phyloP scores from a whole-genome alignment of 768 basidiomycete genomes.

The Pleurotus giganteus region DNA sequence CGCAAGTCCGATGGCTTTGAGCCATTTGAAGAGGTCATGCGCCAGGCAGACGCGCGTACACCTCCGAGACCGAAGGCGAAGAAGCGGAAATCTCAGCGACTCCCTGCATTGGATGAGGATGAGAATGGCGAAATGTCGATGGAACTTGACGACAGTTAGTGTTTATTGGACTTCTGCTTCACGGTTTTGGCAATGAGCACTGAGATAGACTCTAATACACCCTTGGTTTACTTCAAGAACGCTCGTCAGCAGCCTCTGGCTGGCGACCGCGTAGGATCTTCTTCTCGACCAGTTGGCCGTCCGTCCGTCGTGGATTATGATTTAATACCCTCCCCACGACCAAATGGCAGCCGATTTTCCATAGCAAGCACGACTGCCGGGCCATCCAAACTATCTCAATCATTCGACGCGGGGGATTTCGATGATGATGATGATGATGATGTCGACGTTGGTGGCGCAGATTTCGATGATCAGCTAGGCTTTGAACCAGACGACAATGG shows the following conservation, averaged over 20 bases:
- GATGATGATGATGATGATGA: slow-evolving; percentile 30
- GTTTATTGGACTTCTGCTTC: neutral
- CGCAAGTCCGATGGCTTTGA: slow-evolving; percentile 82
- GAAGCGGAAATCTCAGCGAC: slow-evolving; percentile 40
- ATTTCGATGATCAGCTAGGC: slow-evolving; percentile 26
- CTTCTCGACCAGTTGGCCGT: slow-evolving; percentile 47
- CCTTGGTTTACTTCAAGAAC: slow-evolving; percentile 41
- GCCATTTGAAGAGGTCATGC: slow-evolving; percentile 72
- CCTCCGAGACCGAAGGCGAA: slow-evolving; percentile 57
- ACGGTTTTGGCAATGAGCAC: slow-evolving; percentile 9
- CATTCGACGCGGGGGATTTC: slow-evolving; percentile 20
- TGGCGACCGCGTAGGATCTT: slow-evolving; percentile 33
- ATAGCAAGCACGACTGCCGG: slow-evolving; percentile 31
- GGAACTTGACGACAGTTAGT: slow-evolving; percentile 73
- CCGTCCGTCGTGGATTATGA: slow-evolving; percentile 61
- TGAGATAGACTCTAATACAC: slow-evolving; percentile 28
- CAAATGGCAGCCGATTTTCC: slow-evolving; percentile 26
- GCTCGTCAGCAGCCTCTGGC: slow-evolving; percentile 38
- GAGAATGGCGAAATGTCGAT: slow-evolving; percentile 73
- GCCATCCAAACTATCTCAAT: slow-evolving; percentile 38
- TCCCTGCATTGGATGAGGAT: slow-evolving; percentile 37
- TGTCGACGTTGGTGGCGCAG: slow-evolving; percentile 21
- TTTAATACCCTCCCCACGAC: slow-evolving; percentile 57
- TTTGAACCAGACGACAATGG: slow-evolving; percentile 24
- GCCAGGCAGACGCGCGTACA: slow-evolving; percentile 65